Base-by-base conservation (phyloP, 1,284 basidiomycete species). In the Leccinum angustisporum region DNA sequence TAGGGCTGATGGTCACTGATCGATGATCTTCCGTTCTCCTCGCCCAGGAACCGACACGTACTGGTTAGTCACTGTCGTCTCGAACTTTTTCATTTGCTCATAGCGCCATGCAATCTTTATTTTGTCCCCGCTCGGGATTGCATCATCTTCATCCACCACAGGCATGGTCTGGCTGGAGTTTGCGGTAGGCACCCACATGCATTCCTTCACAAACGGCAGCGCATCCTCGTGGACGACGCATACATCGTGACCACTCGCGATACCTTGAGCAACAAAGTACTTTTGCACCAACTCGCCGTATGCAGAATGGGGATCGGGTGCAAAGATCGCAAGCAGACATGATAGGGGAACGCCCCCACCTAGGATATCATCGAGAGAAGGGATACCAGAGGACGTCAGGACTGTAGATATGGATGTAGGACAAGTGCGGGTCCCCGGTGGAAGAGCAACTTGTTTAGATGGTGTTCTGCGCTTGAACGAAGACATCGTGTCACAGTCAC, bases 91-190 rank as follows among this genome's bases (percentile, higher is more conserved):
- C 91, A 97, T 91, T 63, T 87, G 83, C 70, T 94, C 92, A 75
- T 99, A 99, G 70, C 97, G 83, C 93, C 97, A 99, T 43, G 97
- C 97, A 70, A 98, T 97, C 77, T 91, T 94, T 65, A 94, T 86
- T 68, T 82, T 84, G 40, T 82, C 77, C 59, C 76, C 72, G 46
- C 73, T 75, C 62, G 78, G 77, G 43, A 71, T 70, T 9, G 70
- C 70, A 33, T 80, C 78, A 27, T 75, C 75, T 51, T 70, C 70
- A 14, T 66, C 56, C 30, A 46, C 51, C 27, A 58, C 56, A 31
- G 66, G 65, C 11, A 61, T 64, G 43, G 64, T 64, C 50, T 67
- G 63, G 53, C 65, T 63, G 36, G 70, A 66, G 27, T 66, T 63
- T 33, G 74, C 66, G 48, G 77, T 74, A 21, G 86, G 78, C 58